These are phyloP conservation scores for Clausena lansium DNA, from an alignment of 345 rosid species.

Conservation along the genomic window DNA sequence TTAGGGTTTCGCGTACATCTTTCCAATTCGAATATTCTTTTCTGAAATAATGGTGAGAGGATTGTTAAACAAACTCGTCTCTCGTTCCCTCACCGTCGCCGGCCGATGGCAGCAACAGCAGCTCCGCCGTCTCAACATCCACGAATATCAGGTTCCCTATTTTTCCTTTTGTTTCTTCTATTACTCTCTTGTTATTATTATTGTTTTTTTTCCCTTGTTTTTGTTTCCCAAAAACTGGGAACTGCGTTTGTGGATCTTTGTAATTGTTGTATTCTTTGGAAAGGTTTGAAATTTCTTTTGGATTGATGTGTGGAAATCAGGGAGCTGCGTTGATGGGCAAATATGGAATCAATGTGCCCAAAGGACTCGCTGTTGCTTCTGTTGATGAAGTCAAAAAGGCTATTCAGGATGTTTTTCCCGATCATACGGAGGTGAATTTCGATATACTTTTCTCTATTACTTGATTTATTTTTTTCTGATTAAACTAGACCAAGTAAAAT, in stretches of 20 bases:
- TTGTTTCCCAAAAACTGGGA: neutral
- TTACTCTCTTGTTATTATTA: neutral
- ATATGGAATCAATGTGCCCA: slow-evolving; percentile 90
- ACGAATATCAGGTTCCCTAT: slow-evolving; percentile 77
- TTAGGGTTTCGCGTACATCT: slow-evolving; percentile 12
- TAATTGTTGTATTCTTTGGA: neutral
- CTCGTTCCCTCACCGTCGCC: slow-evolving; percentile 73
- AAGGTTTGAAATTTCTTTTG: neutral
- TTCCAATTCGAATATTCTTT: neutral
- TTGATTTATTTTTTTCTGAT: neutral
- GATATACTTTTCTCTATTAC: neutral
- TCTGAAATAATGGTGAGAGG: slow-evolving; percentile 57
- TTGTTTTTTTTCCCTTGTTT: neutral
- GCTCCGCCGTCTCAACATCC: slow-evolving; percentile 97
- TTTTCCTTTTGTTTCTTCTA: neutral
- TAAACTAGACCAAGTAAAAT: too few relatives aligned
- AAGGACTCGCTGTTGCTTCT: slow-evolving; percentile 80
- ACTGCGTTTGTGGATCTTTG: neutral
- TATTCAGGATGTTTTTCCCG: slow-evolving; percentile 58
- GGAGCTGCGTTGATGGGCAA: slow-evolving; percentile 95
- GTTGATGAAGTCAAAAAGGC: slow-evolving; percentile 61
- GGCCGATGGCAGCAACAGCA: slow-evolving; percentile 92
- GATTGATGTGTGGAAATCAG: slow-evolving; percentile 31
- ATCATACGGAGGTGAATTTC: slow-evolving; percentile 62
- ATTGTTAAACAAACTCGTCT: slow-evolving; percentile 65